Base-by-base conservation (phyloP, 2,329 filamentous ascomycete species). In the Fusarium sp. region DNA sequence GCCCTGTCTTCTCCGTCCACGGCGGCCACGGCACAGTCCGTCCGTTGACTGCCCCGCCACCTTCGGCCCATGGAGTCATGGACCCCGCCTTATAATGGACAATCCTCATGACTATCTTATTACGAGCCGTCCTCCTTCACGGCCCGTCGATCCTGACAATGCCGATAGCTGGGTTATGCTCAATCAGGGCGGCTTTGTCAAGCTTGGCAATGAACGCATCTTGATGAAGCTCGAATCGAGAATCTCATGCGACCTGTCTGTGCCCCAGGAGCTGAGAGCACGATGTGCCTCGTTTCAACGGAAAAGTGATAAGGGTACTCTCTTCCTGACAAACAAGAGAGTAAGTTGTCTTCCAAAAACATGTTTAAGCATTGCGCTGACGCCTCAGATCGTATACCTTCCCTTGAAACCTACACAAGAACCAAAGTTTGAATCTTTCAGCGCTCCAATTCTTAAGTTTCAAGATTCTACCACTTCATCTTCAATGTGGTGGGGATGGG, bases 401-500 rank as follows among this genome's bases (percentile, higher is more conserved):
- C 94, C 95, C 19, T 83, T 88, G 53, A 86, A 88, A 58, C 85
- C 90, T 6, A 92, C 90, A 19, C 82, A 85, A 54, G 80, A 88
- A 51, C 78, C 78, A 49, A 80, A 77, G 50, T 88, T 97, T 76
- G 90, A 95, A 77, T 97, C 94, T 49, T 97, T 98, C 80, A 93
- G 93, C 41, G 90, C 91, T 0, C 94, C 94, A 40, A 91, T 97
- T 63, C 86, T 97, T 67, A 94, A 95, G 76, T 87, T 97, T 44
- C 88, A 92, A 78, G 95, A 98, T 79, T 92, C 92, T 8, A 92
- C 92, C 75, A 92, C 96, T 63, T 79, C 78, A 11, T 89, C 90
- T 32, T 92, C 94, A 4, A 94, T 95, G 33, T 97, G 94, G 84
- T 97, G 97, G 78, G 94, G 95, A 20, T 97, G 97, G 83, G 91